These are phyloP conservation scores for Paecilomyces formosus DNA, from an alignment of 2,329 filamentous ascomycete genomes.

Conservation along the genomic window DNA sequence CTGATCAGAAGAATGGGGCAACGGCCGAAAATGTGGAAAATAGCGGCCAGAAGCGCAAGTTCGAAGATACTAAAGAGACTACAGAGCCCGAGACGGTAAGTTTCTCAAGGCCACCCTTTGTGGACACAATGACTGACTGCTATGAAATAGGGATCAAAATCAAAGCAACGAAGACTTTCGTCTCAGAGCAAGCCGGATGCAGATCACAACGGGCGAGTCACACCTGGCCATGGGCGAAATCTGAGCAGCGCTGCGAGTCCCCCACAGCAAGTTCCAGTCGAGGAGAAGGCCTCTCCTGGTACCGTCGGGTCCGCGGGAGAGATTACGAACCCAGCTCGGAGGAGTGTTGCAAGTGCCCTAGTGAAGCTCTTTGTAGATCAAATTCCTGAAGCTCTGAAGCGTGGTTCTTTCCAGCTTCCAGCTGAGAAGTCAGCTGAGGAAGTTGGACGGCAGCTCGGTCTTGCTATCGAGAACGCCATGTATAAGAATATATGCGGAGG, in stretches of 20 bases:
- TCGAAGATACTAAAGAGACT: conserved; percentile 30
- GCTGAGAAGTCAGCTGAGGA: conserved; percentile 57
- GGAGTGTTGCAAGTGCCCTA: conserved; percentile 62
- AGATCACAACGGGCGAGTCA: conserved; percentile 16
- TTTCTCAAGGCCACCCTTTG: not conserved
- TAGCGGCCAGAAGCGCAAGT: conserved; percentile 38
- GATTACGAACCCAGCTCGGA: conserved; percentile 57
- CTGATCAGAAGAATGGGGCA: conserved; percentile 21
- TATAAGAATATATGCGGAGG: conserved; percentile 45
- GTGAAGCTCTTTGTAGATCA: conserved; percentile 61
- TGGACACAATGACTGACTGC: conserved; percentile 14
- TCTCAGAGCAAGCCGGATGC: conserved; percentile 15
- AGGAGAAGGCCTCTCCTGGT: conserved; percentile 23
- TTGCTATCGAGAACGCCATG: conserved; percentile 70
- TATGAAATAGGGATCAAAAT: conserved; percentile 28
- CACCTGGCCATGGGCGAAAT: conserved; percentile 23
- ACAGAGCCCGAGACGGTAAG: conserved; percentile 24
- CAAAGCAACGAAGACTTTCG: conserved; percentile 34
- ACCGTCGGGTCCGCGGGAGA: conserved; percentile 34
- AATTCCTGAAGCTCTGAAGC: conserved; percentile 60
- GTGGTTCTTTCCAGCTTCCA: conserved; percentile 55
- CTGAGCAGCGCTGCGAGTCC: conserved; percentile 20
- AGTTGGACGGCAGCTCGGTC: conserved; percentile 61
- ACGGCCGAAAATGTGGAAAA: conserved; percentile 13
- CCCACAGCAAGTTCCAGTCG: conserved; percentile 20